Conservation (phyloP, 352 stramenopile species). For the Phytophthora pinifolia region DNA sequence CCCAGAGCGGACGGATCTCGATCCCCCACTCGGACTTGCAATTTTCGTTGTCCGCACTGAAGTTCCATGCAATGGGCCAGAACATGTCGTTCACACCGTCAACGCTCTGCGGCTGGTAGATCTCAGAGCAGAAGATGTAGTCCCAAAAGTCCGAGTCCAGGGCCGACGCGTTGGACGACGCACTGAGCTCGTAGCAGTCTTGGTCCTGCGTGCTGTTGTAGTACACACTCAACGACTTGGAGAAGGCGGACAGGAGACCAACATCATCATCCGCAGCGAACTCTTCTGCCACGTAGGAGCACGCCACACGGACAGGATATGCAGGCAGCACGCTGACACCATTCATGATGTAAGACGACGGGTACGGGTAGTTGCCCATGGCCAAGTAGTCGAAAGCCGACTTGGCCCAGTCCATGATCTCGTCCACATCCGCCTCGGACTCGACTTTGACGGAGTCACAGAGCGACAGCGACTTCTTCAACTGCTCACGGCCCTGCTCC, state of each 20-base stretch:
- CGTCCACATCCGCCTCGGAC: conserved; percentile 45
- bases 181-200: conserved; percentile 51
- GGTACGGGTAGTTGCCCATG: conserved; percentile 97
- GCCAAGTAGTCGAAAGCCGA: conserved; percentile 91
- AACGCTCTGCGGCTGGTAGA: conserved; percentile 67
- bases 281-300: conserved; percentile 52
- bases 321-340: conserved; percentile 82
- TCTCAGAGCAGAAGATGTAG: conserved; percentile 78
- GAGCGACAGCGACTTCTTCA: conserved; percentile 48
- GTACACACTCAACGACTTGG: conserved; percentile 64
- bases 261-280: conserved; percentile 34
- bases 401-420: conserved; percentile 65
- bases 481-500: conserved; percentile 37
- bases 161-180: conserved; percentile 57
- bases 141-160: conserved; percentile 71
- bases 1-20: conserved; percentile 63
- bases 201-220: conserved; percentile 72
- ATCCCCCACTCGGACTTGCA: conserved; percentile 74
- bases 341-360: conserved; percentile 94
- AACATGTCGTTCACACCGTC: conserved; percentile 89
- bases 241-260: conserved; percentile 53
- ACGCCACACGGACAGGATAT: conserved; percentile 90
- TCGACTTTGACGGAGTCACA: conserved; percentile 53
- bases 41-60: conserved; percentile 53
- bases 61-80: conserved; percentile 68